phyloP scores from a whole-genome alignment of 257 asterid genomes.

The Solanum tacnaense region DNA sequence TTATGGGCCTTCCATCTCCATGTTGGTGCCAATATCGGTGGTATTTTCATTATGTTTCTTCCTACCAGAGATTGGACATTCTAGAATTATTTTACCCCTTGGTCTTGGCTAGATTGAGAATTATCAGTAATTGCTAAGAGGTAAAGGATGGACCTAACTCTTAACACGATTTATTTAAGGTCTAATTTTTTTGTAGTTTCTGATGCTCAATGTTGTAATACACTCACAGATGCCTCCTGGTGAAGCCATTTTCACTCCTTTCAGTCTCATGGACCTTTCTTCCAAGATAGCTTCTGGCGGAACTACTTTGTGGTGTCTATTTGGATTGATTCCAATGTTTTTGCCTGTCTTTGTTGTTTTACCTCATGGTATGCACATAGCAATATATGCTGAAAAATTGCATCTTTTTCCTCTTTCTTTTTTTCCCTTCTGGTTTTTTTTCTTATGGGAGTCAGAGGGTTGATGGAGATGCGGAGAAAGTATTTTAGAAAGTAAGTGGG shows the following conservation, averaged over 20 bases:
- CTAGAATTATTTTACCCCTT: neutral
- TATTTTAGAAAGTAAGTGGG: neutral
- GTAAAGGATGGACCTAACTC: conserved; percentile 26
- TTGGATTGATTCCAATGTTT: conserved; percentile 32
- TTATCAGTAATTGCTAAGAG: conserved; percentile 9
- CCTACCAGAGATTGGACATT: neutral
- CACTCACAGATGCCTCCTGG: conserved; percentile 30
- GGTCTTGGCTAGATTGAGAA: neutral
- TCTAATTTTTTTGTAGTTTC: conserved; percentile 16
- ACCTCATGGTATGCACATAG: conserved; percentile 7
- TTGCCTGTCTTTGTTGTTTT: conserved; percentile 10
- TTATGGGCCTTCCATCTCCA: neutral
- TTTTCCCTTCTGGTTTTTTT: neutral
- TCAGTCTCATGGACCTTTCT: conserved; percentile 22
- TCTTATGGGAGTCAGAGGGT: neutral
- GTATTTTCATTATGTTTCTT: neutral
- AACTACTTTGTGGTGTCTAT: conserved; percentile 19
- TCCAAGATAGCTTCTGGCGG: conserved; percentile 22
- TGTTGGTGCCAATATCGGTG: neutral
- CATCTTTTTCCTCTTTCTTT: neutral
- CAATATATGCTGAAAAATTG: neutral
- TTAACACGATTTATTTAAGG: conserved; percentile 15
- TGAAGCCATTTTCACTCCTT: conserved; percentile 29
- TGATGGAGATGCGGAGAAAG: neutral
- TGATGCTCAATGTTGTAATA: conserved; percentile 31